Conservation (phyloP, 2,329 filamentous ascomycete species). For the Falciphora oryzae region DNA sequence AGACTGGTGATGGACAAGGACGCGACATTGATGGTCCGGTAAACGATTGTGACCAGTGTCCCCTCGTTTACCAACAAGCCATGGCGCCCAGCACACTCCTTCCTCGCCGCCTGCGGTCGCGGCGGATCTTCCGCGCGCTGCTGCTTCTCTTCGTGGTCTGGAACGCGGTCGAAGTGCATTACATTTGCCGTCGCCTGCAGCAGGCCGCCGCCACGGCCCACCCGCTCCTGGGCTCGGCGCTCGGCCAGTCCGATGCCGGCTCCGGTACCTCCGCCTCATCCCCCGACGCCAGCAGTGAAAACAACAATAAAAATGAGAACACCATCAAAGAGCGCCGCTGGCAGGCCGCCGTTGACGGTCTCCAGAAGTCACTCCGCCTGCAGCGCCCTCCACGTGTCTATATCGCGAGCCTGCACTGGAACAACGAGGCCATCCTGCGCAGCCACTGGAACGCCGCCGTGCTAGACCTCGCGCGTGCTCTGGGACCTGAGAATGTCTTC, state of each 20-base stretch:
- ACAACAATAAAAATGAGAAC: not conserved
- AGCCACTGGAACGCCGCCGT: slow-evolving; percentile 55
- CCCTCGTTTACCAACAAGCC: not conserved
- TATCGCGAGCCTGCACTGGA: slow-evolving; percentile 64
- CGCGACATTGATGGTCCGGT: not conserved
- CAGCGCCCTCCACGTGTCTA: slow-evolving; percentile 37
- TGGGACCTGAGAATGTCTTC: slow-evolving; percentile 58
- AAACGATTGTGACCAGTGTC: not conserved
- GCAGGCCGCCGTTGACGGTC: not conserved
- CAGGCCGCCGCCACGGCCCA: not conserved
- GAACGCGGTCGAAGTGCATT: slow-evolving; percentile 9
- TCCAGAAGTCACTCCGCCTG: slow-evolving; percentile 7
- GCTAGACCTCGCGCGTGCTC: slow-evolving; percentile 45
- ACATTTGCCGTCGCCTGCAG: slow-evolving; percentile 7
- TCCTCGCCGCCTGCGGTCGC: slow-evolving; percentile 2
- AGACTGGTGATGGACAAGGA: not conserved
- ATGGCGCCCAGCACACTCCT: slow-evolving; percentile 7
- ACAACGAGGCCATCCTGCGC: slow-evolving; percentile 54
- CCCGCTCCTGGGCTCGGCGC: slow-evolving; percentile 1
- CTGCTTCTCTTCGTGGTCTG: slow-evolving; percentile 7
- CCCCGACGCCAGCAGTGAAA: not conserved
- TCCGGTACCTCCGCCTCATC: not conserved
- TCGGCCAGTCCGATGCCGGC: not conserved
- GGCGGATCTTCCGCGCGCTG: slow-evolving; percentile 3
- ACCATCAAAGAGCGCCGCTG: slow-evolving; percentile 6